phyloP scores from a whole-genome alignment of 2,329 filamentous ascomycete genomes.

The Leptographium lundbergii region DNA sequence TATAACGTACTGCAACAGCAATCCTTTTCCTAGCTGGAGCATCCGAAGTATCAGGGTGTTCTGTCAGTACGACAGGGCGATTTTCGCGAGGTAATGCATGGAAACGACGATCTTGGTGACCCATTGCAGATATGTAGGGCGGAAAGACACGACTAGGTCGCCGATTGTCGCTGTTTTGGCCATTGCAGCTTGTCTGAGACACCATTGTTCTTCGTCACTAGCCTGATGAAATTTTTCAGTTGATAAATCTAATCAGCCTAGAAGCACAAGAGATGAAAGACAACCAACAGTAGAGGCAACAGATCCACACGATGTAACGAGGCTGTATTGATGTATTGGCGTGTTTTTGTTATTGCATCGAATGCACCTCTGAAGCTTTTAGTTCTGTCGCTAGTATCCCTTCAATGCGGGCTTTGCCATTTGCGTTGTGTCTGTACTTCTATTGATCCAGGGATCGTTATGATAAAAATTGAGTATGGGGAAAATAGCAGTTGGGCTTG shows the following conservation, averaged over 20 bases:
- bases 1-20: slow-evolving; percentile 37
- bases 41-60: slow-evolving; percentile 28
- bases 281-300: background rate
- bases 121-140: slow-evolving; percentile 20
- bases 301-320: background rate
- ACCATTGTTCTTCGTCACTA: slow-evolving; percentile 25
- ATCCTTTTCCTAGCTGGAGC: slow-evolving; percentile 42
- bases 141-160: slow-evolving; percentile 29
- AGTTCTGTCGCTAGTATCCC: too few relatives aligned
- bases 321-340: background rate
- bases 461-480: background rate
- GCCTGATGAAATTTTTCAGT: slow-evolving; percentile 2
- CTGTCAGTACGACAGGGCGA: slow-evolving; percentile 26
- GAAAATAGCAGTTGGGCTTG: background rate
- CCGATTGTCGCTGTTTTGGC: slow-evolving; percentile 19
- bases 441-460: too few relatives aligned
- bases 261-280: background rate
- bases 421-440: too few relatives aligned
- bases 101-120: slow-evolving; percentile 24
- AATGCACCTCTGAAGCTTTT: too few relatives aligned
- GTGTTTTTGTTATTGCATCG: background rate
- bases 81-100: slow-evolving; percentile 24
- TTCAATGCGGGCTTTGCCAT: too few relatives aligned
- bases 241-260: background rate
- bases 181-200: slow-evolving; percentile 25